phyloP scores from a whole-genome alignment of 768 basidiomycete genomes.

The Tubosaeta sp. region DNA sequence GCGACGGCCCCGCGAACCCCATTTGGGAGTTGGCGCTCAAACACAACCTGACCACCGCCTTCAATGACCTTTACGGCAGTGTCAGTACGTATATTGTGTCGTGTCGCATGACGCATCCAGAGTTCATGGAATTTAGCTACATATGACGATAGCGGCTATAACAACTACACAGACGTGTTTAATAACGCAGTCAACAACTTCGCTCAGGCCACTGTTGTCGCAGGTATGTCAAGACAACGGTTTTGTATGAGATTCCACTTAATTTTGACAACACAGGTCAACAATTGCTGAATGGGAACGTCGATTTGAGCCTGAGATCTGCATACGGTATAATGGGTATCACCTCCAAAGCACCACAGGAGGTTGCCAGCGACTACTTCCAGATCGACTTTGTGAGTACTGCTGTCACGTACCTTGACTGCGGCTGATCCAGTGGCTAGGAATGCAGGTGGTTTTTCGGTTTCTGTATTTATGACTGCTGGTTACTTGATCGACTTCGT shows the following conservation, averaged over 20 bases:
- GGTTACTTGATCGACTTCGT: background rate
- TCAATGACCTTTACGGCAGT: slow-evolving; percentile 42
- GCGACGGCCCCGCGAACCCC: slow-evolving; percentile 52
- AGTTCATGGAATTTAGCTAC: slow-evolving; percentile 35
- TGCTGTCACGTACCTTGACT: background rate
- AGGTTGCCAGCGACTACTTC: slow-evolving; percentile 55
- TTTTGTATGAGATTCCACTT: slow-evolving; percentile 44
- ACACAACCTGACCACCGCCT: slow-evolving; percentile 42
- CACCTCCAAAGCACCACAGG: slow-evolving; percentile 42
- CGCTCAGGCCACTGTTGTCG: slow-evolving; percentile 37
- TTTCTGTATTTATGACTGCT: background rate
- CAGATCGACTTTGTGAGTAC: slow-evolving; percentile 37
- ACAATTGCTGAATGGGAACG: slow-evolving; percentile 23
- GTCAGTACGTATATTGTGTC: slow-evolving; percentile 33
- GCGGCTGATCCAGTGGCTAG: slow-evolving; percentile 12
- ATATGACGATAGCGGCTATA: slow-evolving; percentile 47
- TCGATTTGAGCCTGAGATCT: slow-evolving; percentile 51
- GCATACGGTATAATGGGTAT: slow-evolving; percentile 51
- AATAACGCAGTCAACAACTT: slow-evolving; percentile 38
- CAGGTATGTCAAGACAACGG: slow-evolving; percentile 34
- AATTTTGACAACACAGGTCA: slow-evolving; percentile 7
- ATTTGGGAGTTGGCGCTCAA: slow-evolving; percentile 53
- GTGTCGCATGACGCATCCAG: background rate
- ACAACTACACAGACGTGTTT: slow-evolving; percentile 46
- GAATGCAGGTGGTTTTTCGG: slow-evolving; percentile 24